Percentiles rank a stretch among this genome's conserved stretches.
Conservation (phyloP, 768 basidiomycete genomes). For the Boletales sp. region DNA sequence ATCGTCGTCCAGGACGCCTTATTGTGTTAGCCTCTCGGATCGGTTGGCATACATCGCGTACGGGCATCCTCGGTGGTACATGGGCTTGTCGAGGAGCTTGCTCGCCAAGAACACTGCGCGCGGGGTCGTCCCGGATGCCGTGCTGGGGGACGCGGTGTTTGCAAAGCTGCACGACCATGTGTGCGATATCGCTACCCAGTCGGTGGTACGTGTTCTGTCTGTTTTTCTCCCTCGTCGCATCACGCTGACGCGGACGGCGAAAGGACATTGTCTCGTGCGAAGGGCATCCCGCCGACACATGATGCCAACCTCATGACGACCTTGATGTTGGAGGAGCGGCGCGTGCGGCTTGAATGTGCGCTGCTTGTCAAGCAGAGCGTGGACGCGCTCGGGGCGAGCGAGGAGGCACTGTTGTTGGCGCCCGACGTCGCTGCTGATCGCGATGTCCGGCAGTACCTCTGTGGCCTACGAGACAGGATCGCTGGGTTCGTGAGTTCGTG, state of each 20-base stretch:
- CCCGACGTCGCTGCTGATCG: constrained; percentile 12
- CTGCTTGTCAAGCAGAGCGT: constrained; percentile 28
- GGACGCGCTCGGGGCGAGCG: constrained; percentile 25
- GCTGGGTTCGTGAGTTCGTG: constrained; percentile 58
- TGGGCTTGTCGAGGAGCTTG: constrained; percentile 39
- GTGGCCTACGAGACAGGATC: constrained; percentile 51
- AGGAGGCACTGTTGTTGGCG: constrained; percentile 17
- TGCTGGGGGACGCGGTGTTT: constrained; percentile 27
- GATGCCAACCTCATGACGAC: constrained; percentile 48
- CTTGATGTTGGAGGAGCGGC: constrained; percentile 42
- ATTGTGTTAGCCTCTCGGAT: constrained; percentile 30
- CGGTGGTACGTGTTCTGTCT: constrained; percentile 38
- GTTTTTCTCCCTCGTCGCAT: no score
- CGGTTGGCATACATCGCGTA: constrained; percentile 35
- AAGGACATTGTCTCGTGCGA: constrained; percentile 61
- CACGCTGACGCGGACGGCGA: background rate
- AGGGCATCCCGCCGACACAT: constrained; percentile 37
- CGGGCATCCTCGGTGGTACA: constrained; percentile 38
- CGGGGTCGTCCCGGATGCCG: constrained; percentile 30
- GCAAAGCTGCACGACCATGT: constrained; percentile 37
- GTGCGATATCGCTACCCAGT: constrained; percentile 49
- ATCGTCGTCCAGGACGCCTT: background rate
- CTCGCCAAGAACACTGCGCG: constrained; percentile 21
- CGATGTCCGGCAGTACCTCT: constrained; percentile 39
- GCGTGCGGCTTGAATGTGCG: constrained; percentile 48